Evolutionary conservation across 306 rosid species (phyloP), one percentile per base, ranked within the genome.

Genomic region (Cicer chorassanicum): DNA sequence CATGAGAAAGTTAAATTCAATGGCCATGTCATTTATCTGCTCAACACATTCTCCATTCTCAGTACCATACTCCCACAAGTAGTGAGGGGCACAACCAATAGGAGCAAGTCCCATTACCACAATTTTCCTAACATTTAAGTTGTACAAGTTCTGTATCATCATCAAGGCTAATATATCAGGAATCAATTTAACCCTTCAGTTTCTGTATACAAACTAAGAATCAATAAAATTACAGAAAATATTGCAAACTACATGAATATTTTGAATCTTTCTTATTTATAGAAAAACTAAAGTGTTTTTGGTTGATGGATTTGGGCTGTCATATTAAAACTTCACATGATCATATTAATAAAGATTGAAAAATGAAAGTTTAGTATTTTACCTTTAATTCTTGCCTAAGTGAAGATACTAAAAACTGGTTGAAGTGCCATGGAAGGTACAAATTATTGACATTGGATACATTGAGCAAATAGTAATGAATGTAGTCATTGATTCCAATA

Each of bases 41-140:
- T 88, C 93, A 62, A 86, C 54, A 51, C 98, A 91, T 73, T 82
- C 92, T 36, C 96, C 97, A 54, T 90, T 81, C 70, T 59, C 66
- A 77, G 84, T 83, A 44, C 74, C 50, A 61, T 87, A 89, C 70
- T 79, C 77, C 91, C 91, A 93, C 79, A 93, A 24, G 82, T 86
- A 90, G 84, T 84, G 85, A 70, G 98, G 98, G 10, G 91, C 90
- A 74, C 96, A 93, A 6, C 98, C 98, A 72, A 93, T 91, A 13
- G 96, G 98, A 29, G 98, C 84, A 70, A 93, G 89, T 77, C 98
- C 96, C 83, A 81, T 86, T 56, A 94, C 79, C 76, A 94, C 94
- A 24, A 91, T 83, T 81, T 84, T 90, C 80, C 85, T 94, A 44
- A 73, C 97, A 76, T 86, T 80, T 76, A 87, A 72, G 82, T 76